Base-by-base conservation (phyloP, 176 grass and related monocot species). In the Saccharum officinarum region DNA sequence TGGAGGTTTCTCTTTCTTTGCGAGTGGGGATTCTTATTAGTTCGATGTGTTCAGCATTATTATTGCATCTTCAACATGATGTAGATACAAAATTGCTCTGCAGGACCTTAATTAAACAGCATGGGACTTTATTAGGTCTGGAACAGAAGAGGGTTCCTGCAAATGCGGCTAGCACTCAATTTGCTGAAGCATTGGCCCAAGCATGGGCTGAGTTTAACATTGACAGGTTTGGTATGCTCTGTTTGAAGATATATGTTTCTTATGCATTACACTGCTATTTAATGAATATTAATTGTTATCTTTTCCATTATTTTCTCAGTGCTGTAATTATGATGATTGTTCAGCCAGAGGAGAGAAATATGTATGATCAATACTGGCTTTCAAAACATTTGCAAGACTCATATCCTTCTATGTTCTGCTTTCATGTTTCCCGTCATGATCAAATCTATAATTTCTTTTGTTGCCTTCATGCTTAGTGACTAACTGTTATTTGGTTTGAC, bases 291-390 rank as follows among this genome's bases (percentile, higher is more conserved):
- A 37, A 83, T 66, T 85, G 41, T 74, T 25, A 52, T 84, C 22
- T 68, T 66, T 82, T 77, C 60, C 42, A 45, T 85, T 46, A 5
- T 34, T 87, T 82, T 73, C 61, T 73, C 85, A 98, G 93, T 92
- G 91, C 93, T 79, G 87, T 95, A 71, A 76, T 98, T 83, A 94
- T 93, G 91, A 87, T 98, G 71, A 92, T 98, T 88, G 91, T 95
- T 85, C 96, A 98, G 86, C 82, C 67, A 26, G 96, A 98, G 84
- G 96, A 98, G 86, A 91, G 87, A 81, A 98, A 98, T 88, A 95
- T 98, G 93, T 98, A 98, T 81, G 96, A 98, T 64, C 96, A 98
- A 89, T 88, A 94, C 85, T 98, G 96, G 93, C 17, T 98, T 64
- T 67, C 59, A 50, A 89, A 84, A 82, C 74, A 90, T 85, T 86